These are phyloP conservation scores for Eutrema japonicum DNA, from an alignment of 345 rosid genomes.

Conservation along the genomic window DNA sequence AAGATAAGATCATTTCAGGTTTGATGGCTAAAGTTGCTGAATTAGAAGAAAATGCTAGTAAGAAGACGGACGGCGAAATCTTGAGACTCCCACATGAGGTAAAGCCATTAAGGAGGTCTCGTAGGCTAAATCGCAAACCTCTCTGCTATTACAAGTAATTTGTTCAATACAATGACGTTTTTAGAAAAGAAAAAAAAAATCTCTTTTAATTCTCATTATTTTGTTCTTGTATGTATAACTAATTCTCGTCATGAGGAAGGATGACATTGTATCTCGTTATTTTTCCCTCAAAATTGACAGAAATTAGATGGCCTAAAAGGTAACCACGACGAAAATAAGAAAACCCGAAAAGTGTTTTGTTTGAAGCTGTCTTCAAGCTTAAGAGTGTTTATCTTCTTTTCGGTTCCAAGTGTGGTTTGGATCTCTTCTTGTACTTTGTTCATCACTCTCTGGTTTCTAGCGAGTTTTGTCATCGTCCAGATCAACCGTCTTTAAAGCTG, in stretches of 20 bases:
- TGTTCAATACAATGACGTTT: too few relatives aligned
- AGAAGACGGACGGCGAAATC: conserved; percentile 42
- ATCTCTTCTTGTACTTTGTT: conserved; percentile 61
- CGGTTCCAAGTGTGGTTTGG: conserved; percentile 51
- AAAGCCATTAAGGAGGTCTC: conserved; percentile 54
- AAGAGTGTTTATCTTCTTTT: conserved; percentile 39
- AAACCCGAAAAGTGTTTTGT: neutral
- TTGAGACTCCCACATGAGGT: conserved; percentile 48
- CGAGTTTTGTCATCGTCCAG: conserved; percentile 67
- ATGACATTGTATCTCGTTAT: too few relatives aligned
- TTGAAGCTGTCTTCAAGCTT: too few relatives aligned
- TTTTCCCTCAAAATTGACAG: neutral
- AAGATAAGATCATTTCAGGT: conserved; percentile 56
- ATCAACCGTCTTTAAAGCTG: conserved; percentile 19
- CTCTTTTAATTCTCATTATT: too few relatives aligned
- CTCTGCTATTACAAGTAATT: too few relatives aligned
- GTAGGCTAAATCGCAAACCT: conserved; percentile 5
- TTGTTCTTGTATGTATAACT: too few relatives aligned
- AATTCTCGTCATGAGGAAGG: too few relatives aligned
- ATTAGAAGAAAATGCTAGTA: conserved; percentile 9
- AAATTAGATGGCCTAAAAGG: neutral
- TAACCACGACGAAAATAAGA: neutral
- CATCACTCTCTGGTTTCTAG: conserved; percentile 60
- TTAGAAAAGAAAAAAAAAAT: too few relatives aligned
- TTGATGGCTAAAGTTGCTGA: conserved; percentile 42